Evolutionary conservation across 2,329 filamentous ascomycete species (phyloP).

Genomic region (Neophaeococcomyces mojaviensis): DNA sequence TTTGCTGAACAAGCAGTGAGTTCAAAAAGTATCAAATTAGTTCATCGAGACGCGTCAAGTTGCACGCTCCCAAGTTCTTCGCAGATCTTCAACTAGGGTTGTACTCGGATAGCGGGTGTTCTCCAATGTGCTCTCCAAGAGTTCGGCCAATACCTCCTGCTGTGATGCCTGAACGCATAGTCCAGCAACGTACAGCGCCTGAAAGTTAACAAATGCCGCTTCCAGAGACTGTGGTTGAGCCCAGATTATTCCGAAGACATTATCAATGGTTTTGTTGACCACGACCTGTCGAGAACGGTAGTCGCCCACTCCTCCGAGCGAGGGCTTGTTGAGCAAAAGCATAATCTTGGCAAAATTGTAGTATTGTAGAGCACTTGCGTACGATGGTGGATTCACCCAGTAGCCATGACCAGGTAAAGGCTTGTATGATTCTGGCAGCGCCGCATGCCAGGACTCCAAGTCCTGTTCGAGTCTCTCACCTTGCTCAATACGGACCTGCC

Average conservation of each 20-base stretch:
- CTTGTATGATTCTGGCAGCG: constrained; percentile 36
- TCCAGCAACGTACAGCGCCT: constrained; percentile 21
- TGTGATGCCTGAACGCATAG: constrained; percentile 7
- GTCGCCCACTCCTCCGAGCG: constrained; percentile 42
- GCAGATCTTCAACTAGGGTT: constrained; percentile 4
- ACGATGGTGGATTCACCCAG: constrained; percentile 45
- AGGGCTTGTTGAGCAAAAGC: constrained; percentile 46
- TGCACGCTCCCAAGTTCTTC: constrained; percentile 2
- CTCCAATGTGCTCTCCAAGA: constrained; percentile 4
- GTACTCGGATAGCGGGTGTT: not conserved
- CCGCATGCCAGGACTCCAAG: constrained; percentile 44
- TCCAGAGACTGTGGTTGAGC: constrained; percentile 18
- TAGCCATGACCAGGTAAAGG: constrained; percentile 23
- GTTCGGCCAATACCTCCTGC: constrained; percentile 4
- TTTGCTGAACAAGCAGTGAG: no score
- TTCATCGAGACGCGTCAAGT: no score
- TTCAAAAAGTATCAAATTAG: no score
- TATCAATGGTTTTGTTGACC: constrained; percentile 17
- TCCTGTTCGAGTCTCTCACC: constrained; percentile 41
- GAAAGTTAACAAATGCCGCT: constrained; percentile 20
- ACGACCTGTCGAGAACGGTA: constrained; percentile 28
- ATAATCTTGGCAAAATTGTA: constrained; percentile 48
- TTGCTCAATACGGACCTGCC: constrained; percentile 38
- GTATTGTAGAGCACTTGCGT: constrained; percentile 44
- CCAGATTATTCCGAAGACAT: constrained; percentile 25